Evolutionary conservation across 2,329 filamentous ascomycete genomes (phyloP).

Genomic region (Byssothecium circinans): DNA sequence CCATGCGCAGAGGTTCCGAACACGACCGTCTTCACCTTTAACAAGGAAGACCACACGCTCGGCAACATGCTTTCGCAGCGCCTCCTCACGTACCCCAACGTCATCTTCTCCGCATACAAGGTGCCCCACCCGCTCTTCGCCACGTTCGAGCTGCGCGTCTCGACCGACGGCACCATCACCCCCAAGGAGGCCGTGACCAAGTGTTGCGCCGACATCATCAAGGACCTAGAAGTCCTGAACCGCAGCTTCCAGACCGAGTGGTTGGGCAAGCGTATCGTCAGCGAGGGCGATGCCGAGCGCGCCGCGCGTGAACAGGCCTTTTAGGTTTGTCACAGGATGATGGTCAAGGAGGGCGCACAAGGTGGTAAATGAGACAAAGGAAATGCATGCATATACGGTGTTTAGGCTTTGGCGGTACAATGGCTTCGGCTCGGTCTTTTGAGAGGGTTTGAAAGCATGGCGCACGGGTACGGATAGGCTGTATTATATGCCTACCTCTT

Average conservation of each 20-base stretch:
- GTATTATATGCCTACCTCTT: conserved; percentile 2
- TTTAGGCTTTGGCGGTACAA: neutral
- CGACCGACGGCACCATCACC: conserved; percentile 85
- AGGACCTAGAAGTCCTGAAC: conserved; percentile 76
- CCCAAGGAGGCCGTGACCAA: conserved; percentile 86
- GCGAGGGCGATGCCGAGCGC: conserved; percentile 39
- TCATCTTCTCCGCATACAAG: conserved; percentile 92
- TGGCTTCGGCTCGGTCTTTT: neutral
- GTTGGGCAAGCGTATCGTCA: conserved; percentile 41
- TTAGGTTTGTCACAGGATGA: conserved; percentile 9
- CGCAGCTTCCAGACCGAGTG: conserved; percentile 87
- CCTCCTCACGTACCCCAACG: conserved; percentile 79
- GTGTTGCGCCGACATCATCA: conserved; percentile 79
- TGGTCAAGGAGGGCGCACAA: no score
- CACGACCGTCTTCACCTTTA: conserved; percentile 91
- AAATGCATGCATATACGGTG: neutral
- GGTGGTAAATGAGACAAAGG: neutral
- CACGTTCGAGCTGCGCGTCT: conserved; percentile 73
- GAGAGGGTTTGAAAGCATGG: neutral
- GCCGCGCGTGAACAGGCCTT: conserved; percentile 33
- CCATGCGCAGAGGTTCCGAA: conserved; percentile 75
- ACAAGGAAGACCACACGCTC: conserved; percentile 96
- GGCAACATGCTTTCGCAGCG: conserved; percentile 86
- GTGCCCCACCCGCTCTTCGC: conserved; percentile 51
- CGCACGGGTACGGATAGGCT: neutral